Conservation (phyloP, 2,329 filamentous ascomycete species). For the Dendryphion nanum region DNA sequence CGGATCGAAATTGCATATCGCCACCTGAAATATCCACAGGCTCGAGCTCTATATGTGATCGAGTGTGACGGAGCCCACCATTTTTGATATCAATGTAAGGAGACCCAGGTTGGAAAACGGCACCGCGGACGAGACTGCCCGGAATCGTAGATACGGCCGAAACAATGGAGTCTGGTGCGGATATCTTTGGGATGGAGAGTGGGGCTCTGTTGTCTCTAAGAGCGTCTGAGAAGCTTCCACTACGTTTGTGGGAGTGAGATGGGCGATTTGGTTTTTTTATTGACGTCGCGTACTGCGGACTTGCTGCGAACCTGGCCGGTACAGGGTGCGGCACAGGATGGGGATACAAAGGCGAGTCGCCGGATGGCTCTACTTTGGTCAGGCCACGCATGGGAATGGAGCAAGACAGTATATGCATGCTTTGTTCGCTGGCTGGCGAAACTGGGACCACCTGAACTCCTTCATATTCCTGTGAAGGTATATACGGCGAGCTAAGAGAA, state of each 20-base stretch:
- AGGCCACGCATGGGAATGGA: constrained; percentile 52
- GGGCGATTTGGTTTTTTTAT: constrained; percentile 26
- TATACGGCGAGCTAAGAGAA: constrained; percentile 34
- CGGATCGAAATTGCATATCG: constrained; percentile 21
- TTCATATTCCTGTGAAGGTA: constrained; percentile 32
- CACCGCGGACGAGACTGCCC: constrained; percentile 83
- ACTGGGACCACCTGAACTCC: constrained; percentile 36
- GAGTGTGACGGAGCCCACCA: constrained; percentile 25
- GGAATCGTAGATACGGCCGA: constrained; percentile 66
- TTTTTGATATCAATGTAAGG: constrained; percentile 66
- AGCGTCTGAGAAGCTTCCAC: constrained; percentile 84
- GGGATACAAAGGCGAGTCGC: constrained; percentile 40
- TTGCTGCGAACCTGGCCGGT: constrained; percentile 27
- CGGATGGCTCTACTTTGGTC: constrained; percentile 33
- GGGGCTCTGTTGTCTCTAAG: constrained; percentile 65
- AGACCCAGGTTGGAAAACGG: constrained; percentile 77
- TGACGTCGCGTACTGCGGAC: constrained; percentile 25
- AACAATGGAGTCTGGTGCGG: constrained; percentile 43
- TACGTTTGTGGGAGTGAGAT: constrained; percentile 68
- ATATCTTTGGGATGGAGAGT: constrained; percentile 47
- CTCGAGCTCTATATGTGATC: constrained; percentile 33
- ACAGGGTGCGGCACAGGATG: constrained; percentile 35
- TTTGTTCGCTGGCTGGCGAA: constrained; percentile 50
- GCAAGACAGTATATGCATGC: constrained; percentile 59
- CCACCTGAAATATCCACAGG: constrained; percentile 21